A percentile compares a stretch with the other conserved stretches of the same genome.
These are phyloP conservation scores for Scenedesmus sp. DNA, from an alignment of 163 green algal genomes.

Conservation along the genomic window DNA sequence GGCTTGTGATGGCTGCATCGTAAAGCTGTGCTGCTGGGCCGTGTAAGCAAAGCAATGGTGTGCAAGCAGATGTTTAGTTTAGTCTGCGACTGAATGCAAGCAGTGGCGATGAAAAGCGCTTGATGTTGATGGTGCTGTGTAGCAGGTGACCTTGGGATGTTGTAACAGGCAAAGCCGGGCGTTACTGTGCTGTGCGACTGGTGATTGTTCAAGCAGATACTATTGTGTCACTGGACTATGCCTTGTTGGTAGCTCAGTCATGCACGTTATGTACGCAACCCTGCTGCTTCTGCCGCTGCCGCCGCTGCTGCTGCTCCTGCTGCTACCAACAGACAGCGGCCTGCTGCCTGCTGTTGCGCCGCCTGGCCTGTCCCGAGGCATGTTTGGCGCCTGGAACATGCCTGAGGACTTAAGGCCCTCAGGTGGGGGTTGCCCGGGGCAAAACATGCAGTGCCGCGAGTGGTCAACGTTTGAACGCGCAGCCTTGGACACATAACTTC, in stretches of 20 bases:
- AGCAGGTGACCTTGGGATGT: too few relatives aligned
- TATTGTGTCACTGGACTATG: neutral
- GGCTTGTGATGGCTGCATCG: too few relatives aligned
- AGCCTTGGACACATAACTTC: too few relatives aligned
- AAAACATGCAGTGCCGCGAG: too few relatives aligned
- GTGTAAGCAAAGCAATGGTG: too few relatives aligned
- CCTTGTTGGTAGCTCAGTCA: neutral
- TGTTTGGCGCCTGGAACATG: conserved; percentile 76
- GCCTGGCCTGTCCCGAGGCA: conserved; percentile 69
- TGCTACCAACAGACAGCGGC: neutral
- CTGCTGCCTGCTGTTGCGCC: conserved; percentile 54
- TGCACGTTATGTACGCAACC: neutral
- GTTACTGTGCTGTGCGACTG: neutral
- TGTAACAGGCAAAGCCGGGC: neutral
- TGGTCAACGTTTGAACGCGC: too few relatives aligned
- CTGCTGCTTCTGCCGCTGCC: neutral
- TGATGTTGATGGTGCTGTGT: too few relatives aligned
- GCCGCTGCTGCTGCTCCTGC: neutral
- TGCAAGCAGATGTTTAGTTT: too few relatives aligned
- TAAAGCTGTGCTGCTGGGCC: too few relatives aligned
- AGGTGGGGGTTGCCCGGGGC: neutral
- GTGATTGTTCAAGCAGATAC: neutral
- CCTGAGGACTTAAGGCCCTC: conserved; percentile 38
- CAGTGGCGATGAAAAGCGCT: too few relatives aligned
- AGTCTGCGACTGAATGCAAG: too few relatives aligned